phyloP scores from a whole-genome alignment of 2,329 filamentous ascomycete genomes.

The Tolypocladium pustulatum region DNA sequence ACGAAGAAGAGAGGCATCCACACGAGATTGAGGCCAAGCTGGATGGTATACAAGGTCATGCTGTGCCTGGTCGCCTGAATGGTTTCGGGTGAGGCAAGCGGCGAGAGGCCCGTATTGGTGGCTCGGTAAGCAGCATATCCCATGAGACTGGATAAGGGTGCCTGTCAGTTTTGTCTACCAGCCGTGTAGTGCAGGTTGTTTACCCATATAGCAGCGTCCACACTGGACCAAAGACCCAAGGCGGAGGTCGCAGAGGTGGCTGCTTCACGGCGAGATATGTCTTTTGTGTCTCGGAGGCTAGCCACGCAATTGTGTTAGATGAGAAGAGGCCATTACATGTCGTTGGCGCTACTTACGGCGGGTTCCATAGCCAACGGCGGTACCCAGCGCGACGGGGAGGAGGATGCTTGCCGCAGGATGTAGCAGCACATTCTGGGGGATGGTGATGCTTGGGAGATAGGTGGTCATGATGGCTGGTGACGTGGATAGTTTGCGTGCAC shows the following conservation, averaged over 20 bases:
- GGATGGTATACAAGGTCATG: slow-evolving; percentile 73
- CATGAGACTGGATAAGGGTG: slow-evolving; percentile 46
- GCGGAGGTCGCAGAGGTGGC: slow-evolving; percentile 50
- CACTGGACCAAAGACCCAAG: slow-evolving; percentile 51
- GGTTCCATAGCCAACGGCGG: slow-evolving; percentile 60
- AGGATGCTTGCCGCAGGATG: slow-evolving; percentile 64
- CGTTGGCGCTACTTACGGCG: slow-evolving; percentile 40
- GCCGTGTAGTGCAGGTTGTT: neutral
- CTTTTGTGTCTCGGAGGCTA: slow-evolving; percentile 47
- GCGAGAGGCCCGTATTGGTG: slow-evolving; percentile 50
- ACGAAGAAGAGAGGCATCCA: slow-evolving; percentile 95
- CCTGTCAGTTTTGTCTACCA: neutral
- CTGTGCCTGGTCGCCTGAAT: slow-evolving; percentile 52
- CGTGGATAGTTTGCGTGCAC: neutral
- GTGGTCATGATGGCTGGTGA: slow-evolving; percentile 54
- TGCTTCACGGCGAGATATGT: slow-evolving; percentile 59
- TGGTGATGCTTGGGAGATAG: slow-evolving; percentile 65
- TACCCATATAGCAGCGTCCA: slow-evolving; percentile 58
- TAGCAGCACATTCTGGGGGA: slow-evolving; percentile 62
- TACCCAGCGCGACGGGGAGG: slow-evolving; percentile 63
- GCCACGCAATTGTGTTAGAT: neutral
- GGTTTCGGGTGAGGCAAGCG: slow-evolving; percentile 41
- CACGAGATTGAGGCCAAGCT: slow-evolving; percentile 72
- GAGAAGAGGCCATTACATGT: no score
- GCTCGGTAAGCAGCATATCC: slow-evolving; percentile 81